These are phyloP conservation scores for Eimeria mitis DNA, from an alignment of 169 alveolate genomes.

Conservation along the genomic window DNA sequence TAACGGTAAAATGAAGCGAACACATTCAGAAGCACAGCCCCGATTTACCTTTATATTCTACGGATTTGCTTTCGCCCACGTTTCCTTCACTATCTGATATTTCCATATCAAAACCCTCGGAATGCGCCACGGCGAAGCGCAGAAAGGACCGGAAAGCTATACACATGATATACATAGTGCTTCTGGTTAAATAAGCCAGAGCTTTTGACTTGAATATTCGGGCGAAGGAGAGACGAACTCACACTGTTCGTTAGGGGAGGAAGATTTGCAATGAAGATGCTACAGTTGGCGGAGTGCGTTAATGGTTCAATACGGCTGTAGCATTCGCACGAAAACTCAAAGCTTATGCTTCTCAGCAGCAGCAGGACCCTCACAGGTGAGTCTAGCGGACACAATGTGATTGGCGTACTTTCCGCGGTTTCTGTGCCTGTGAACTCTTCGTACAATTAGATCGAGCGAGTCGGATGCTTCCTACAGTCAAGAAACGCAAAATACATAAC, in stretches of 20 bases:
- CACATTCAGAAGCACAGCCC: neutral
- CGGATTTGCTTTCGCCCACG: neutral
- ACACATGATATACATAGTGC: neutral
- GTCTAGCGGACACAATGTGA: neutral
- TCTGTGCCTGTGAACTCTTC: conserved; percentile 38
- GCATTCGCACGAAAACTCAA: neutral
- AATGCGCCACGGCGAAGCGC: neutral
- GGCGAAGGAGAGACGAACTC: neutral
- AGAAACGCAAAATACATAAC: neutral
- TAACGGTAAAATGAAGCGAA: neutral
- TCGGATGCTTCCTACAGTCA: conserved; percentile 11
- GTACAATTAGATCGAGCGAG: conserved; percentile 24
- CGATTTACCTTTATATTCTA: neutral
- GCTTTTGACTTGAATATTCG: neutral
- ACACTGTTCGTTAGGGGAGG: conserved; percentile 68
- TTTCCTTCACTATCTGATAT: neutral
- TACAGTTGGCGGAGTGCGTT: conserved; percentile 64
- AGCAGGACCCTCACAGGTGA: neutral
- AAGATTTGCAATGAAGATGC: conserved; percentile 70
- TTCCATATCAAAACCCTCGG: neutral
- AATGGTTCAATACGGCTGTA: conserved; percentile 54
- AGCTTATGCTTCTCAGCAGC: neutral
- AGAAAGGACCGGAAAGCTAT: neutral
- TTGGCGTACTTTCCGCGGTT: conserved; percentile 17
- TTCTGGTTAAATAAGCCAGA: neutral